A percentile compares a stretch with the other conserved stretches of the same genome.
Conservation (phyloP, 2,329 filamentous ascomycete species). For the Pseudogymnoascus sp. region DNA sequence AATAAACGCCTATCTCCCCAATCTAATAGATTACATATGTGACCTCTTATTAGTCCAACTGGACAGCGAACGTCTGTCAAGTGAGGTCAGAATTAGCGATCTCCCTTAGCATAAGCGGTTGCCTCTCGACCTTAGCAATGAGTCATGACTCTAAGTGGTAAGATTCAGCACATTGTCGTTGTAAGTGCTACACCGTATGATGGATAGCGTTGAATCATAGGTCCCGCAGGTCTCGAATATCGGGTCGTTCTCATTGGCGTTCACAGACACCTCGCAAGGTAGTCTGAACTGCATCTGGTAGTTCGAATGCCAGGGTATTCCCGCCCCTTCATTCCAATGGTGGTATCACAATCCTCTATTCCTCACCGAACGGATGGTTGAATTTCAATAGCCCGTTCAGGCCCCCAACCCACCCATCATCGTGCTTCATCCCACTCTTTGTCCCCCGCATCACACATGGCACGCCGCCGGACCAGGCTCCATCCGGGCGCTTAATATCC, state of each 20-base stretch:
- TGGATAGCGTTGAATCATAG: neutral
- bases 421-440: constrained; percentile 44
- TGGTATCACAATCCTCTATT: constrained; percentile 1
- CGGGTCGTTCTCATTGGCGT: neutral
- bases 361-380: constrained; percentile 88
- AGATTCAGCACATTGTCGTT: neutral
- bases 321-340: neutral
- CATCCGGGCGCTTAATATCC: constrained; percentile 47
- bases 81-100: neutral
- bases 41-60: neutral
- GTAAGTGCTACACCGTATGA: neutral
- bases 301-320: neutral
- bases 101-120: neutral
- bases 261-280: neutral
- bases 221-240: neutral
- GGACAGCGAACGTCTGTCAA: neutral
- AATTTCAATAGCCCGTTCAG: constrained; percentile 92
- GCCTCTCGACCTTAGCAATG: neutral
- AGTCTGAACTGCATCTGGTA: neutral
- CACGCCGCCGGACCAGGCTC: constrained; percentile 64
- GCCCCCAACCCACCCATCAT: constrained; percentile 95
- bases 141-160: neutral
- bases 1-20: neutral
- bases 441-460: constrained; percentile 75
- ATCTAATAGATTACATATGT: neutral